These are phyloP conservation scores for Pseudotulostoma volvatum DNA, from an alignment of 495 filamentous ascomycete genomes.

Conservation along the genomic window DNA sequence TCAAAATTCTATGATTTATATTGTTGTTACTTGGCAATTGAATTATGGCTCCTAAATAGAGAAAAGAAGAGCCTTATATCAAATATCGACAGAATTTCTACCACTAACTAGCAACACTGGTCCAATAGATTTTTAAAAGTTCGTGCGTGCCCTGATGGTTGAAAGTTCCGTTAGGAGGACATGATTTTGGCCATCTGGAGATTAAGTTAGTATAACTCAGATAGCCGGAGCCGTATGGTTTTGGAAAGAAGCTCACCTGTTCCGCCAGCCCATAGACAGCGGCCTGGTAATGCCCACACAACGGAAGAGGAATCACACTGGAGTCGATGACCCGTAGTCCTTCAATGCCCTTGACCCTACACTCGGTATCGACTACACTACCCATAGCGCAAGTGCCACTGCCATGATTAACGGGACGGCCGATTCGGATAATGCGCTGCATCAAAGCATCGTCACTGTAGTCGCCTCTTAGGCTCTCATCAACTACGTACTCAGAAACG, in stretches of 20 bases:
- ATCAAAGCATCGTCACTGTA: neutral
- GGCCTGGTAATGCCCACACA: slow-evolving; percentile 16
- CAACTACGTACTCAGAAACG: neutral
- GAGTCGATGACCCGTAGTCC: slow-evolving; percentile 17
- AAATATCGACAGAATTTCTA: too few relatives aligned
- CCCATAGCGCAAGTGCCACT: slow-evolving; percentile 16
- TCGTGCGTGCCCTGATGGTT: too few relatives aligned
- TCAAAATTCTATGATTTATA: too few relatives aligned
- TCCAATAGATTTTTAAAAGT: too few relatives aligned
- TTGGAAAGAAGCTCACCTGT: neutral
- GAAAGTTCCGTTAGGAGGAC: too few relatives aligned
- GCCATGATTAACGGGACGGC: neutral
- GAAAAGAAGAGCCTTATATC: too few relatives aligned
- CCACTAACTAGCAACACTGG: too few relatives aligned
- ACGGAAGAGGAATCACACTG: slow-evolving; percentile 16
- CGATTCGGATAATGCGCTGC: neutral
- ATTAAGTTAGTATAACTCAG: too few relatives aligned
- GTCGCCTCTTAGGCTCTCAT: neutral
- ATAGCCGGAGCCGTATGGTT: too few relatives aligned
- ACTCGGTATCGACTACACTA: slow-evolving; percentile 16
- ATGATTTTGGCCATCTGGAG: too few relatives aligned
- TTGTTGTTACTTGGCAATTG: too few relatives aligned
- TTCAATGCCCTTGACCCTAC: slow-evolving; percentile 15
- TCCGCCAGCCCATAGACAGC: slow-evolving; percentile 18
- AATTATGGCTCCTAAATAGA: too few relatives aligned